These are phyloP conservation scores for Hypoxylon perforatum DNA, from an alignment of 495 filamentous ascomycete species.

Conservation along the genomic window DNA sequence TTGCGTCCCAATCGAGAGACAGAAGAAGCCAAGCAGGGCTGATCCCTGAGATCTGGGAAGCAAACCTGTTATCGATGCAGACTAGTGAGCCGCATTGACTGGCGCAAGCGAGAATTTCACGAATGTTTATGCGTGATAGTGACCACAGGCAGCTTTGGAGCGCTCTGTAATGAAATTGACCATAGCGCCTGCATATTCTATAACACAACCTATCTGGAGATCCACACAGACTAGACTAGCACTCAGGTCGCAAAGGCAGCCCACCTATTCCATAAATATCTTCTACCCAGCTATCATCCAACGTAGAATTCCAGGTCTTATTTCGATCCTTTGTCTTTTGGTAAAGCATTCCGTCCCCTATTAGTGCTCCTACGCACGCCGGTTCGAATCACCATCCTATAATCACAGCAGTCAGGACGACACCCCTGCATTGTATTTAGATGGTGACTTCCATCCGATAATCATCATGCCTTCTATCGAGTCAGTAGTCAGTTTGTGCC, in stretches of 20 bases:
- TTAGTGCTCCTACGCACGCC: not conserved
- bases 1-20: constrained; percentile 2
- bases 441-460: not conserved
- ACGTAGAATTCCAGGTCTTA: not conserved
- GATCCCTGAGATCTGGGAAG: constrained; percentile 24
- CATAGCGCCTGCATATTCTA: constrained; percentile 8
- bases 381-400: not conserved
- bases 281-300: not conserved
- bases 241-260: not conserved
- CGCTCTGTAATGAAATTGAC: constrained; percentile 2
- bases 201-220: constrained; percentile 1
- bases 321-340: constrained; percentile 16
- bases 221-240: constrained; percentile 12
- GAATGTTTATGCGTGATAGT: not conserved
- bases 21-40: constrained; percentile 14
- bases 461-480: constrained; percentile 37
- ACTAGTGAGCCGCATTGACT: constrained; percentile 35
- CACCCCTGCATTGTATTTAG: not conserved
- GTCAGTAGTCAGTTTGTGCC: constrained; percentile 42
- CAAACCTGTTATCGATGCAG: constrained; percentile 32
- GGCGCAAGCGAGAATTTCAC: constrained; percentile 8
- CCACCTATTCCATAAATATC: constrained; percentile 9
- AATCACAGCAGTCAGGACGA: not conserved
- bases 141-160: not conserved
- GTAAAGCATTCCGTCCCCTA: not conserved